Evolutionary conservation across 176 grass and related monocot genomes (phyloP), one percentile per base, ranked within the genome.

Genomic region (Pontederia crassipes): DNA sequence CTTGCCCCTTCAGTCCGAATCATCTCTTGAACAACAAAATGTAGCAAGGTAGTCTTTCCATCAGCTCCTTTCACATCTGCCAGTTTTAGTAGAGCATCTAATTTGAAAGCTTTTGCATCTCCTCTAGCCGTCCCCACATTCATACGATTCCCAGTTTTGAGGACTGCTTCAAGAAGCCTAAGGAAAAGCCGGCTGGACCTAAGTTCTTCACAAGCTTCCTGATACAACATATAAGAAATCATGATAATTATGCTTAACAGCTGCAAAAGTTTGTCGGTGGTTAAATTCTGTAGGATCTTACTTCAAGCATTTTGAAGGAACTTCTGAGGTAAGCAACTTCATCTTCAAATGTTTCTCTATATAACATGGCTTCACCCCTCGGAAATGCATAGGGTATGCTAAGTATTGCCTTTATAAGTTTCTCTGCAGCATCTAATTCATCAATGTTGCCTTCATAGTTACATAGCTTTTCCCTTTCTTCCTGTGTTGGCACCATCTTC

Each of bases 141-240:
- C 93, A 97, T 97, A 49, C 93, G 77, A 58, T 97, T 97, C 59
- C 93, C 93, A 1, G 93, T 97, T 81, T 97, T 97, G 0, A 97
- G 93, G 65, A 97, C 93, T 6, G 87, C 93, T 71, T 97, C 93
- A n/a, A 97, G 84, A 70, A 97, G 78, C 56, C 86, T 91, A 53
- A 97, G 72, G 79, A 97, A 97, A 55, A 91, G 84, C 74, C 72
- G 85, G 69, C 93, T 88, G 49, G 87, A 92, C 83, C 79, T 97
- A 49, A 97, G 71, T 67, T 97, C 93, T 73, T 76, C 82, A 74
- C 93, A 97, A 32, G 87, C 93, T 27, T 85, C 81, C 93, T 97
- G 58, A 27, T 47, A 58, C 12, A 74, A 58, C 2, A 63, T 52
- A 63, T 52, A 14, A 58, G 8, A 26, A 63, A 46, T 3, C 32